Percentiles rank a stretch among this genome's conserved stretches.
Conservation (phyloP, 2,329 filamentous ascomycete species). For the Cladophialophora exuberans region DNA sequence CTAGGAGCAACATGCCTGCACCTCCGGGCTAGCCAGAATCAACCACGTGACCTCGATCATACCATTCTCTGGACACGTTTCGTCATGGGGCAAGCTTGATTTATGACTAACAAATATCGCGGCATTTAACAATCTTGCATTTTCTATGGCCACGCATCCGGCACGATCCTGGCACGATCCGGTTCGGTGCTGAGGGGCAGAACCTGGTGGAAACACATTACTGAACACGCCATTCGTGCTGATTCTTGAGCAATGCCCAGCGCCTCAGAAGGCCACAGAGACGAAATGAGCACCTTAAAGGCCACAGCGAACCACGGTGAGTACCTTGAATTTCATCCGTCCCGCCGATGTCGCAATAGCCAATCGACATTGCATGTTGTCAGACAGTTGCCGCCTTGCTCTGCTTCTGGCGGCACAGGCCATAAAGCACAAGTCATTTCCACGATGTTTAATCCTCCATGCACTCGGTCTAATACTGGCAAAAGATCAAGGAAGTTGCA, state of each 20-base stretch:
- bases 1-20: background rate
- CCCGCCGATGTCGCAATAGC: slow-evolving; percentile 29
- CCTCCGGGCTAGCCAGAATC: background rate
- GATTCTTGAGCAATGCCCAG: slow-evolving; percentile 12
- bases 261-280: background rate
- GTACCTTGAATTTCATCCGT: too few species aligned
- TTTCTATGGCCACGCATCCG: slow-evolving; percentile 8
- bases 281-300: slow-evolving; percentile 23
- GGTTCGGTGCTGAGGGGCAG: slow-evolving; percentile 4
- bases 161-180: background rate
- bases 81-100: background rate
- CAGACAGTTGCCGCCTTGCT: slow-evolving; percentile 8
- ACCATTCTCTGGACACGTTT: background rate
- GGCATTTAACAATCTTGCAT: slow-evolving; percentile 8
- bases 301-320: too few species aligned
- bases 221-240: slow-evolving; percentile 20
- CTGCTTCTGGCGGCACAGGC: slow-evolving; percentile 2
- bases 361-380: slow-evolving; percentile 28
- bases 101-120: slow-evolving; percentile 24
- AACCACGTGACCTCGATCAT: slow-evolving; percentile 3
- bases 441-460: background rate
- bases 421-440: slow-evolving; percentile 23
- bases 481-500: too few species aligned
- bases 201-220: slow-evolving; percentile 6
- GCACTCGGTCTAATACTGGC: too few species aligned